Evolutionary conservation across 306 rosid species (phyloP).

Genomic region (Lathyrus sativus): DNA sequence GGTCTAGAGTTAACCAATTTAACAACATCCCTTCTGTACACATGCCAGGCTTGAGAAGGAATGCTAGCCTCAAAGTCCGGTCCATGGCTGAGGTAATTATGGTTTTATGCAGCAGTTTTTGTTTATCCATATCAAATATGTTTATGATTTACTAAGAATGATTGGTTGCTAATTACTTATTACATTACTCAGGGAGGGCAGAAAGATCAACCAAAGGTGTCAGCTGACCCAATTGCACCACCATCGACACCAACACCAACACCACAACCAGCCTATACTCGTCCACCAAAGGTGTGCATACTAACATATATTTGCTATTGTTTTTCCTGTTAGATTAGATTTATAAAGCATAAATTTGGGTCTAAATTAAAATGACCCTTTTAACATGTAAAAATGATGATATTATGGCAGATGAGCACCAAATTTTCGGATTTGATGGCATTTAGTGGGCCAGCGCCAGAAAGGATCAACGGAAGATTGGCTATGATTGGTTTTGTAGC

Average conservation of each 20-base stretch:
- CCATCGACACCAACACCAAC: not conserved
- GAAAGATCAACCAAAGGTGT: constrained; percentile 5
- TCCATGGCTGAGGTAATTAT: too few species aligned
- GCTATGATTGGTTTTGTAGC: constrained; percentile 89
- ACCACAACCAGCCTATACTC: not conserved
- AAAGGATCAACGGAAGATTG: constrained; percentile 86
- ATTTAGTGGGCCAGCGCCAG: constrained; percentile 84
- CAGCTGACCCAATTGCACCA: not conserved
- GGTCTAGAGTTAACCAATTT: too few species aligned
- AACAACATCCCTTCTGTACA: too few species aligned
- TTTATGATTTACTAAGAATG: not conserved
- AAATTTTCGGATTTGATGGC: constrained; percentile 67
- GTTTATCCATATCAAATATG: constrained; percentile 22
- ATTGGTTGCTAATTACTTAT: too few species aligned
- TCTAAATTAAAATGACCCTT: not conserved
- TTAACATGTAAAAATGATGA: not conserved
- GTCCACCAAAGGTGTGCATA: constrained; percentile 19
- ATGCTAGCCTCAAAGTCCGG: too few species aligned
- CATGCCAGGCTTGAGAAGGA: too few species aligned
- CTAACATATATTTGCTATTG: not conserved
- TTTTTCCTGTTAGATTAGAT: not conserved
- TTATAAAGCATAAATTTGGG: not conserved
- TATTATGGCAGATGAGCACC: constrained; percentile 49
- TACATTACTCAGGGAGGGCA: constrained; percentile 23
- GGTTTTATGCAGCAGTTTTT: too few species aligned